Evolutionary conservation across 2,329 filamentous ascomycete species (phyloP).

Genomic region (Dichotomopilus funicola): DNA sequence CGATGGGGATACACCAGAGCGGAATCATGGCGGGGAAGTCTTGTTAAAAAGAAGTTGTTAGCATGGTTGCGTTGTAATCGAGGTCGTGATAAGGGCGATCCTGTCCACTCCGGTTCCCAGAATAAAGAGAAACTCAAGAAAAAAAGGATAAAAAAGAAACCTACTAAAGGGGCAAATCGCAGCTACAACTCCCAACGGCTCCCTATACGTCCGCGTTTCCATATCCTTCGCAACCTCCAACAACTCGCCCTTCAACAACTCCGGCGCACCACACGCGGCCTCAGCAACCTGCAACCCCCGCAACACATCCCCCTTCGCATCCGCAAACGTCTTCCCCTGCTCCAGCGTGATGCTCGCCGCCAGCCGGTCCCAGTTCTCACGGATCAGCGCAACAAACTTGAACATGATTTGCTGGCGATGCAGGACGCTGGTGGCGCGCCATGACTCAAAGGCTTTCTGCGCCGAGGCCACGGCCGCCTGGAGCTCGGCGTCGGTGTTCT

Average conservation of each 20-base stretch:
- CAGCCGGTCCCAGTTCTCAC: constrained; percentile 78
- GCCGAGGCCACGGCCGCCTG: constrained; percentile 69
- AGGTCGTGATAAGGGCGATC: too few species aligned
- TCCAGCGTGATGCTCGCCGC: constrained; percentile 81
- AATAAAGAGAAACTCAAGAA: not conserved
- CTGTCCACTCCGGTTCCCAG: not conserved
- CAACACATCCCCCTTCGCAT: constrained; percentile 75
- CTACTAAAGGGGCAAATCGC: constrained; percentile 83
- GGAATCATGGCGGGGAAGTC: constrained; percentile 92
- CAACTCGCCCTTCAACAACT: constrained; percentile 75
- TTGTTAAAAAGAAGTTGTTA: constrained; percentile 26
- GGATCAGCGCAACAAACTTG: constrained; percentile 71
- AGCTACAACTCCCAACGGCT: constrained; percentile 73
- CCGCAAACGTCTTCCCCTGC: constrained; percentile 82
- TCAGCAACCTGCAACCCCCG: constrained; percentile 80
- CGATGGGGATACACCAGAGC: constrained; percentile 83
- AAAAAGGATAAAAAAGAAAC: constrained; percentile 28
- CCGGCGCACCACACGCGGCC: constrained; percentile 72
- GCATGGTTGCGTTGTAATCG: too few species aligned
- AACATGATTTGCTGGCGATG: constrained; percentile 81
- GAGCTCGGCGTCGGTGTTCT: constrained; percentile 73
- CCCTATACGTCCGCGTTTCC: constrained; percentile 77
- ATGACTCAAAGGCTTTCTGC: constrained; percentile 66
- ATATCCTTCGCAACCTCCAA: constrained; percentile 84
- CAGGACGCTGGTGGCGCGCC: constrained; percentile 66